phyloP scores from a whole-genome alignment of 345 rosid genomes.

The Crucihimalaya himalaica region DNA sequence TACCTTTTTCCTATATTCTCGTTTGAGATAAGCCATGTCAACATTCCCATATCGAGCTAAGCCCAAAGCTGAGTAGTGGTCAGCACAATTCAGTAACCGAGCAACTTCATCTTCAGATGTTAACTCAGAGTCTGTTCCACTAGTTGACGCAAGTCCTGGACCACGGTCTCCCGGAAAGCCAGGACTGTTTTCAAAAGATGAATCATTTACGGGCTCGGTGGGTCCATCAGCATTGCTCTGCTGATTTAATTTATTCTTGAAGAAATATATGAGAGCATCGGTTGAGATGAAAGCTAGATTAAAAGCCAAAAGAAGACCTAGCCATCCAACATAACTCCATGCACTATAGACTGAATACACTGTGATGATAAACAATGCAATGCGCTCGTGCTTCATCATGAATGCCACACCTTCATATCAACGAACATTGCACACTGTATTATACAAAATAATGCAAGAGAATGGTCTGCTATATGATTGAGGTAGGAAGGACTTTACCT shows the following conservation, averaged over 20 bases:
- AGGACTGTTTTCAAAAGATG: slow-evolving; percentile 63
- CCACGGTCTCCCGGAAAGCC: slow-evolving; percentile 66
- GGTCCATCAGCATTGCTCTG: slow-evolving; percentile 50
- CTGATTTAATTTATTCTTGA: slow-evolving; percentile 63
- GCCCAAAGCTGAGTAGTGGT: slow-evolving; percentile 87
- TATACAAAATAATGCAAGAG: not conserved
- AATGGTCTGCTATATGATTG: not conserved
- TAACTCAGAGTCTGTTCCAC: slow-evolving; percentile 76
- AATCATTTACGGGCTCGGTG: slow-evolving; percentile 55
- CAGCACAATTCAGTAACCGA: slow-evolving; percentile 73
- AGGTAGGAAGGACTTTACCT: slow-evolving; percentile 49
- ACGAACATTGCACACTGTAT: slow-evolving; percentile 21
- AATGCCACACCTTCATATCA: slow-evolving; percentile 68
- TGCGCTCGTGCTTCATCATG: slow-evolving; percentile 64
- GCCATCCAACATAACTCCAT: slow-evolving; percentile 82
- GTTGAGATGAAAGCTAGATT: slow-evolving; percentile 91
- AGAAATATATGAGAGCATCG: slow-evolving; percentile 74
- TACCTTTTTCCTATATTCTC: slow-evolving; percentile 96
- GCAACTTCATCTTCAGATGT: slow-evolving; percentile 92
- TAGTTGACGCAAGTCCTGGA: slow-evolving; percentile 83
- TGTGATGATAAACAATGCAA: slow-evolving; percentile 65
- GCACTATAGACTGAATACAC: slow-evolving; percentile 76
- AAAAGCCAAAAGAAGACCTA: slow-evolving; percentile 77
- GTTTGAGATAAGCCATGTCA: slow-evolving; percentile 71
- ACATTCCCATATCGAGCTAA: slow-evolving; percentile 61